Evolutionary conservation across 176 grass and related monocot species (phyloP).

Genomic region (Oryza australiensis): DNA sequence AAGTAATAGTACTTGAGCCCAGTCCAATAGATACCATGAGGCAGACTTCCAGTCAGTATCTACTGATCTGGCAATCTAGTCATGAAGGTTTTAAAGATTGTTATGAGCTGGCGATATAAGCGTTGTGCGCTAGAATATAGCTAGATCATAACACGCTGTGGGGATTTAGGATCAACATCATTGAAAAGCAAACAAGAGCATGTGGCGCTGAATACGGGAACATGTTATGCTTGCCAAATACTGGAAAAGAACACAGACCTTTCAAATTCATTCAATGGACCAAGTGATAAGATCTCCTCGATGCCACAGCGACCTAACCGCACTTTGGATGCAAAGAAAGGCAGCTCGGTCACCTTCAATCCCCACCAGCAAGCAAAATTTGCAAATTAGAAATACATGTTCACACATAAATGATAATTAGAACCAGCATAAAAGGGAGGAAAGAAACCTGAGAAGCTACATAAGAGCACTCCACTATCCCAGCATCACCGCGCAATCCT

Average conservation of each 20-base stretch:
- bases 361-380: slow-evolving; percentile 25
- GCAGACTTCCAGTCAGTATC: background rate
- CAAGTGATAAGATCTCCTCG: slow-evolving; percentile 79
- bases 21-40: background rate
- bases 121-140: background rate
- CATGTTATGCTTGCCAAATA: slow-evolving; percentile 1
- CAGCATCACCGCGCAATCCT: slow-evolving; percentile 69
- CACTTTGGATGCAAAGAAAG: slow-evolving; percentile 90
- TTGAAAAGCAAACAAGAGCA: background rate
- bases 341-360: slow-evolving; percentile 77
- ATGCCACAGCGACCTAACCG: slow-evolving; percentile 56
- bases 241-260: slow-evolving; percentile 36
- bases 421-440: background rate
- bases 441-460: slow-evolving; percentile 66
- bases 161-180: background rate
- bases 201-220: background rate
- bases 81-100: background rate
- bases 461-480: slow-evolving; percentile 86
- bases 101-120: background rate
- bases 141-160: background rate
- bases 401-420: slow-evolving; percentile 10
- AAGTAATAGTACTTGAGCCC: background rate
- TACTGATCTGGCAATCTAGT: background rate
- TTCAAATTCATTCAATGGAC: slow-evolving; percentile 79
- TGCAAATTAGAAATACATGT: slow-evolving; percentile 5